Evolutionary conservation across 345 rosid genomes (phyloP), one percentile per base, ranked within the genome.

Genomic region (Citrus medica): DNA sequence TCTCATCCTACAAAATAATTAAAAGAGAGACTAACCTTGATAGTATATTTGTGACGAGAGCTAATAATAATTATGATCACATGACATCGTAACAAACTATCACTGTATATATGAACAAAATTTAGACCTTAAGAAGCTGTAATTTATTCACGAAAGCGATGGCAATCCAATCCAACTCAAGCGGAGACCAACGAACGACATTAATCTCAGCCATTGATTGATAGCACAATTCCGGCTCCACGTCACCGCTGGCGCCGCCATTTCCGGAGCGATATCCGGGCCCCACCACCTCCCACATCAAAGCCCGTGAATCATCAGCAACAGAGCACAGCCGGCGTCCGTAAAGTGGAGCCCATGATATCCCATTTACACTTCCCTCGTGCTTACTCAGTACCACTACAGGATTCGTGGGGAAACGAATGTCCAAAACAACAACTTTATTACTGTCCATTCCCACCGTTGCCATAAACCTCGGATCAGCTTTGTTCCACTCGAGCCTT

Each of bases 401-500:
- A 1, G 92, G 90, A 12, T 82, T 76, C 0, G 90, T 86, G 4
- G 94, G 94, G 58, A 68, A 81, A n/a, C 92, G 81, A 68, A 90
- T 90, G 80, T 89, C 94, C 58, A 90, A 60, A 56, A 90, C 58
- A 6, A 89, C 90, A 22, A 86, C 87, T 79, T 78, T 85, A 25
- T 74, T 79, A 22, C 92, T 89, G 22, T 90, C 92, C 87, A 86
- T 72, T 0, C 89, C 89, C 3, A 86, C 76, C 0, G 94, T 84
- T 1, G 88, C 94, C 53, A 90, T 80, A 59, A 83, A 85, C 67
- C 84, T 84, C 2, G 94, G 90, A 67, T 90, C 94, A 6, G 82
- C 77, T 69, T 87, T 89, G 79, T 87, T 89, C 94, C 94, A 90
- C 42, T 89, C 94, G 5, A 90, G 37, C 75, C 94, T 83, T 33